Conservation (phyloP, 331 rosid species). For the Arachis monticola region DNA sequence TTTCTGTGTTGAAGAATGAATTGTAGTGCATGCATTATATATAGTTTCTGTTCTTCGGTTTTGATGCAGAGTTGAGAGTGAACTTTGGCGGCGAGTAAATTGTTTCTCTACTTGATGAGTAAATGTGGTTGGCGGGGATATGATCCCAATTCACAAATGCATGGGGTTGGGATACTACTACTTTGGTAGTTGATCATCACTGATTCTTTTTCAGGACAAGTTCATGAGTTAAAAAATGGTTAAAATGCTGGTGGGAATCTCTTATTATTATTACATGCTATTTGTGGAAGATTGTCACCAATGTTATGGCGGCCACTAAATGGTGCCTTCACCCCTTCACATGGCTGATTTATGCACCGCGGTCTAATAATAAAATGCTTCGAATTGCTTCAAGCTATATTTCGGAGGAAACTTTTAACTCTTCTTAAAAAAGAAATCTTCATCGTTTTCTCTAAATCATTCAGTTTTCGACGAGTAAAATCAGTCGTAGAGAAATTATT, state of each 20-base stretch:
- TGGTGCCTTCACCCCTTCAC: constrained; percentile 11
- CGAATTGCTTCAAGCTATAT: neutral
- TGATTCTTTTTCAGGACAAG: neutral
- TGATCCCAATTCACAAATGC: constrained; percentile 17
- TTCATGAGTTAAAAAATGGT: neutral
- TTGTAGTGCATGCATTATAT: constrained; percentile 31
- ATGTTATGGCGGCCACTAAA: constrained; percentile 55
- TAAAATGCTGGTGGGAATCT: neutral
- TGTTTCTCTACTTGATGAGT: neutral
- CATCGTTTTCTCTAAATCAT: too few species aligned
- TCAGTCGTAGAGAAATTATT: too few species aligned
- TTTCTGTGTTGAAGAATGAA: constrained; percentile 31
- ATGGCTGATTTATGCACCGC: constrained; percentile 49
- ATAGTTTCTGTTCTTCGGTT: neutral
- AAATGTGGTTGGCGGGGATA: constrained; percentile 17
- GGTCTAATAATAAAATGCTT: neutral
- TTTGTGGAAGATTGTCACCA: constrained; percentile 41
- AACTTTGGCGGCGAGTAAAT: constrained; percentile 67
- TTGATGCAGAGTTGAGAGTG: constrained; percentile 32
- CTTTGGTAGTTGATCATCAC: constrained; percentile 31
- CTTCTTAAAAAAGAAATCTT: too few species aligned
- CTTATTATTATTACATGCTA: constrained; percentile 41
- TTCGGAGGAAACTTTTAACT: too few species aligned
- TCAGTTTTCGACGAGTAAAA: too few species aligned
- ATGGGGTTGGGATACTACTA: constrained; percentile 8